Percentiles rank a stretch among this genome's conserved stretches.
Evolutionary conservation across 2,329 filamentous ascomycete species (phyloP).

Genomic region (Ceratocystis harringtonii): DNA sequence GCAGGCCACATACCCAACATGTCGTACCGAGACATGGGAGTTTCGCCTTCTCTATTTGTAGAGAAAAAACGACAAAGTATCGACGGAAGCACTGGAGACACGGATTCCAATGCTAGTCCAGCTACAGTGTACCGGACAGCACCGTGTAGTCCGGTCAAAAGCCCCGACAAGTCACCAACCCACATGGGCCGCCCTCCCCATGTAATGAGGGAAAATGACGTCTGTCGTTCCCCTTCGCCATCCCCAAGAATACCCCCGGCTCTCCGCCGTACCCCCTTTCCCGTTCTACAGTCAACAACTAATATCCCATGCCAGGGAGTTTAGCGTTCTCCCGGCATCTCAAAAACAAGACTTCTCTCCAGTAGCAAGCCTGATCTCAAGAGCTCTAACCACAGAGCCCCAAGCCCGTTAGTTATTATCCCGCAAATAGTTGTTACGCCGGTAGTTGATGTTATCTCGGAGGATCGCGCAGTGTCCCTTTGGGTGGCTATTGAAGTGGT

Average conservation of each 20-base stretch:
- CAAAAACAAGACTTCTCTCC: not conserved
- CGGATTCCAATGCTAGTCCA: constrained; percentile 9
- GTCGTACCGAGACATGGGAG: constrained; percentile 1
- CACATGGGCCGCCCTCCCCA: not conserved
- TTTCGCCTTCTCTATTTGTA: constrained; percentile 9
- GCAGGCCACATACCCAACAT: not conserved
- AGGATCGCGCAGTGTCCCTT: constrained; percentile 24
- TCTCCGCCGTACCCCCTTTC: constrained; percentile 3
- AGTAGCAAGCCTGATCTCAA: not conserved
- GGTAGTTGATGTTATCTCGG: constrained; percentile 26
- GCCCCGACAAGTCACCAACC: not conserved
- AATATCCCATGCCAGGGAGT: constrained; percentile 8
- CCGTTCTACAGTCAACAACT: constrained; percentile 10
- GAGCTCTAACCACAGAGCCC: constrained; percentile 2
- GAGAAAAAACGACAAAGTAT: constrained; percentile 12
- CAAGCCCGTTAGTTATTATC: constrained; percentile 24
- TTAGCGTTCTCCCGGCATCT: constrained; percentile 5
- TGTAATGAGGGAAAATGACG: not conserved
- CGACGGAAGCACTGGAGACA: constrained; percentile 2
- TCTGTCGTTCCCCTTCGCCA: constrained; percentile 7
- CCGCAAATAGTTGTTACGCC: constrained; percentile 32
- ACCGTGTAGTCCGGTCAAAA: constrained; percentile 13
- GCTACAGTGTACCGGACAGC: constrained; percentile 10
- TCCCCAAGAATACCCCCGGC: constrained; percentile 8
- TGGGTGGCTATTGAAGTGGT: constrained; percentile 38